phyloP scores from a whole-genome alignment of 768 basidiomycete species.

The Tephrocybe sp. region DNA sequence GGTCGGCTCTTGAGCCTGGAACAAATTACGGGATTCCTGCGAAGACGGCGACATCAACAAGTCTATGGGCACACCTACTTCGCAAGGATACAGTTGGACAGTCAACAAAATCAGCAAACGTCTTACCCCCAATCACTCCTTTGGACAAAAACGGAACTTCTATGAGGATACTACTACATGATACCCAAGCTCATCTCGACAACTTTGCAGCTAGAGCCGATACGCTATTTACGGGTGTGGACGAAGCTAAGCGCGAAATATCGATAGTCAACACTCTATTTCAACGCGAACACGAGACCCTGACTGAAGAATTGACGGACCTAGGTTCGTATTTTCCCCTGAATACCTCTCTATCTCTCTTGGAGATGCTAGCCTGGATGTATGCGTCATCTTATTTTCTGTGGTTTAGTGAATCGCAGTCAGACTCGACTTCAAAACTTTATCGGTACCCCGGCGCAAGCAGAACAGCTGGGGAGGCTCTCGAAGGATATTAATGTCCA shows the following conservation, averaged over 20 bases:
- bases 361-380: conserved; percentile 16
- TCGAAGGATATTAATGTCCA: conserved; percentile 41
- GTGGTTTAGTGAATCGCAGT: conserved; percentile 54
- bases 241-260: conserved; percentile 54
- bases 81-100: conserved; percentile 38
- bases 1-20: conserved; percentile 4
- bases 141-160: conserved; percentile 69
- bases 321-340: conserved; percentile 41
- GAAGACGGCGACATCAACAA: conserved; percentile 31
- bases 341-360: not conserved
- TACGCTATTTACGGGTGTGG: conserved; percentile 48
- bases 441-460: conserved; percentile 59
- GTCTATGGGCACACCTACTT: conserved; percentile 61
- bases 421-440: conserved; percentile 61
- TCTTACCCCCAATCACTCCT: conserved; percentile 41
- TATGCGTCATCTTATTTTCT: conserved; percentile 11
- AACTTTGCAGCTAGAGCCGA: conserved; percentile 60
- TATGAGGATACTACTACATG: conserved; percentile 70
- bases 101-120: conserved; percentile 16
- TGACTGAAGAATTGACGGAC: conserved; percentile 55
- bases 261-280: conserved; percentile 54
- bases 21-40: conserved; percentile 21
- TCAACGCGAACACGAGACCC: conserved; percentile 56
- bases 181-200: conserved; percentile 72
- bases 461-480: conserved; percentile 34